A percentile compares a stretch with the other conserved stretches of the same genome.
Conservation (phyloP, 2,329 filamentous ascomycete species). For the Aspergillus eucalypticola region DNA sequence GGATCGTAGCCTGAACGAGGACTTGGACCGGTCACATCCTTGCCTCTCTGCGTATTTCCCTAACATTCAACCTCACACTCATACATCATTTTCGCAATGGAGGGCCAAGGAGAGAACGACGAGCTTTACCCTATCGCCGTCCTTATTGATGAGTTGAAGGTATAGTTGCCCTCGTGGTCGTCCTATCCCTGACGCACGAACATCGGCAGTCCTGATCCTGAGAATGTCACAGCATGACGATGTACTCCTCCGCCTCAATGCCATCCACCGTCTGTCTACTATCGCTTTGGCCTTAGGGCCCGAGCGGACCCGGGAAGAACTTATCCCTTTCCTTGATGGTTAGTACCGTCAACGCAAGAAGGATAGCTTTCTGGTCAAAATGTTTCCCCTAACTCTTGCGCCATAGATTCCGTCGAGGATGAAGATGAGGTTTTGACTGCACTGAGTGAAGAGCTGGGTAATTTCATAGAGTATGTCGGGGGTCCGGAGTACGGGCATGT, state of each 20-base stretch:
- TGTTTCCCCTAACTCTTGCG: slow-evolving; percentile 25
- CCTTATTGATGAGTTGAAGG: slow-evolving; percentile 99
- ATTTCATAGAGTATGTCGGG: slow-evolving; percentile 96
- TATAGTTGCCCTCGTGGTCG: slow-evolving; percentile 45
- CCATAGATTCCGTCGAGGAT: slow-evolving; percentile 94
- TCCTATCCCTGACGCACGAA: slow-evolving; percentile 16
- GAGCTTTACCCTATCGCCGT: slow-evolving; percentile 99
- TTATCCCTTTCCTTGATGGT: slow-evolving; percentile 99
- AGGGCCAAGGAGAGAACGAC: slow-evolving; percentile 87
- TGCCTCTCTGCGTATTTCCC: slow-evolving; percentile 27
- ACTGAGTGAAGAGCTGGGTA: slow-evolving; percentile 92
- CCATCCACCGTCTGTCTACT: slow-evolving; percentile 95
- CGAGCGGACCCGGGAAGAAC: slow-evolving; percentile 95
- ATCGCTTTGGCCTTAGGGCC: slow-evolving; percentile 95
- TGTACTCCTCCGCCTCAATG: slow-evolving; percentile 95
- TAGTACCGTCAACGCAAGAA: slow-evolving; percentile 45
- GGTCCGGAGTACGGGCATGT: slow-evolving; percentile 93
- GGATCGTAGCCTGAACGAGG: slow-evolving; percentile 30
- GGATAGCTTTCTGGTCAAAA: background rate
- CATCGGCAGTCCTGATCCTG: slow-evolving; percentile 14
- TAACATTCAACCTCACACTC: slow-evolving; percentile 22
- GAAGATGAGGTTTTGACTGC: slow-evolving; percentile 98
- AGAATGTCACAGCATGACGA: slow-evolving; percentile 77
- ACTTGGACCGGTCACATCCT: slow-evolving; percentile 33
- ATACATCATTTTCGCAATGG: slow-evolving; percentile 65